phyloP scores from a whole-genome alignment of 179 eudicot species.

The Vitellaria paradoxa region DNA sequence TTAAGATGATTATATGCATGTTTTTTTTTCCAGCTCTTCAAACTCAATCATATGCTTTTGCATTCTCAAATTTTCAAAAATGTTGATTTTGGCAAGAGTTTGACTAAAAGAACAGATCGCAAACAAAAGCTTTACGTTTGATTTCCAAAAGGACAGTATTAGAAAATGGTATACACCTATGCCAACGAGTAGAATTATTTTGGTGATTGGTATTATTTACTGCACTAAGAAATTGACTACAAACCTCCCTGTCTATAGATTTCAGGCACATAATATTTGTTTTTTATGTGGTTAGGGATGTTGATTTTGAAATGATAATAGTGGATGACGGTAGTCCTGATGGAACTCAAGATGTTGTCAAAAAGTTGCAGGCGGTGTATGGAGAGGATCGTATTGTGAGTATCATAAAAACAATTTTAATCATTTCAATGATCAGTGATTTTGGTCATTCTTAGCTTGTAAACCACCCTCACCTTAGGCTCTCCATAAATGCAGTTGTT shows the following conservation, averaged over 20 bases:
- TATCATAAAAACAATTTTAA: not conserved
- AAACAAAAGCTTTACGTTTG: not conserved
- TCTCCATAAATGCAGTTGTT: conserved; percentile 48
- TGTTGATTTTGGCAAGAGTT: not conserved
- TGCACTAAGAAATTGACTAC: not conserved
- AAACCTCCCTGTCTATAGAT: not conserved
- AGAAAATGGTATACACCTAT: not conserved
- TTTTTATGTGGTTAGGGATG: conserved; percentile 49
- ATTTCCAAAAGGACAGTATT: not conserved
- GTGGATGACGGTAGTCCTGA: conserved; percentile 99
- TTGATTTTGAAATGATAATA: conserved; percentile 80
- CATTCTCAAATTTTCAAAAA: not conserved
- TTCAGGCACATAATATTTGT: not conserved
- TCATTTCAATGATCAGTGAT: not conserved
- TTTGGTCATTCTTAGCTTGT: not conserved
- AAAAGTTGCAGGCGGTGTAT: conserved; percentile 79
- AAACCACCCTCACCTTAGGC: conserved; percentile 7
- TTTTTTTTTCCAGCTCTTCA: not conserved
- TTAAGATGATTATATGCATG: not conserved
- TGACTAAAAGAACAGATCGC: not conserved
- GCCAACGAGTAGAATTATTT: not conserved
- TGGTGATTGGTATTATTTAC: not conserved
- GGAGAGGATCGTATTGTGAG: conserved; percentile 89
- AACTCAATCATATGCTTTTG: not conserved
- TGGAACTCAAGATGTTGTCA: conserved; percentile 93